Evolutionary conservation across 1,284 basidiomycete species (phyloP).

Genomic region (Clitocybe nebularis): DNA sequence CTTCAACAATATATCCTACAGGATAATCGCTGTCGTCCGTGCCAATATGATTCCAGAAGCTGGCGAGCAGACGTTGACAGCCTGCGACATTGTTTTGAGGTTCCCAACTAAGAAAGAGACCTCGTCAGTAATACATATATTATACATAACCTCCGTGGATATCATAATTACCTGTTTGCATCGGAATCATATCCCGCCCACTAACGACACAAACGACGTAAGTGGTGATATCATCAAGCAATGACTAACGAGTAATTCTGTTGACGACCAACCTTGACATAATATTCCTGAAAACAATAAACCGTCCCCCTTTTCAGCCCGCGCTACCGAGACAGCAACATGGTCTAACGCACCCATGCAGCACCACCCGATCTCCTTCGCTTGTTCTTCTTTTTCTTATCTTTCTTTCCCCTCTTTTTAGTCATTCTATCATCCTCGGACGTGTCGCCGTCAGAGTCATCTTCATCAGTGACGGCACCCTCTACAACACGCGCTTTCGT

Average conservation of each 20-base stretch:
- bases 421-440: slow-evolving; percentile 1
- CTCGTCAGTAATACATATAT: not conserved
- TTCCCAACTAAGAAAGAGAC: slow-evolving; percentile 51
- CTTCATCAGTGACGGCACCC: slow-evolving; percentile 23
- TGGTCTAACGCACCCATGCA: slow-evolving; percentile 28
- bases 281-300: slow-evolving; percentile 44
- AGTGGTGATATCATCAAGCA: too few species aligned
- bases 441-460: slow-evolving; percentile 17
- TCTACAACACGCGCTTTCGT: slow-evolving; percentile 40
- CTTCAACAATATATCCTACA: slow-evolving; percentile 36
- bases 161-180: slow-evolving; percentile 38
- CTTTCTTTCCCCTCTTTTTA: slow-evolving; percentile 17
- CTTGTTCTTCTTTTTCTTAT: slow-evolving; percentile 28
- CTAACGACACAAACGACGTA: slow-evolving; percentile 11
- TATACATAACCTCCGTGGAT: slow-evolving; percentile 4
- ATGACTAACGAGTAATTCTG: too few species aligned
- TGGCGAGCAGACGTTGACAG: slow-evolving; percentile 50
- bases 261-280: slow-evolving; percentile 45
- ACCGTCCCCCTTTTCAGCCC: not conserved
- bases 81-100: slow-evolving; percentile 50
- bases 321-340: not conserved
- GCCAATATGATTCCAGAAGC: slow-evolving; percentile 65
- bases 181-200: slow-evolving; percentile 38
- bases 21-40: slow-evolving; percentile 49
- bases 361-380: slow-evolving; percentile 11